These are phyloP conservation scores for Psilocybe tampanensis DNA, from an alignment of 768 basidiomycete species.

Conservation along the genomic window DNA sequence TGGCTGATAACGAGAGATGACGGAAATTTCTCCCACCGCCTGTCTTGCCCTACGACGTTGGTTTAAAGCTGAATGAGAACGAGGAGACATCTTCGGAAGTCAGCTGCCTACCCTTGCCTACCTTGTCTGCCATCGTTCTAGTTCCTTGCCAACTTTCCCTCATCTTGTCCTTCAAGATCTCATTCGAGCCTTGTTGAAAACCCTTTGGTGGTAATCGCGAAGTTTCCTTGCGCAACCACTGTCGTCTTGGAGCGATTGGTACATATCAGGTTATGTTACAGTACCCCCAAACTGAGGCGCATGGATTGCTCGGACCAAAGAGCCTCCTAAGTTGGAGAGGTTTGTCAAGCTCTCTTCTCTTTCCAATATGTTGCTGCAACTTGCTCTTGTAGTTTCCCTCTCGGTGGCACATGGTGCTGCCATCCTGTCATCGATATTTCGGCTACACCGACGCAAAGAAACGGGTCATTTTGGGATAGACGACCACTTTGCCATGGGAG, in stretches of 20 bases:
- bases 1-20: slow-evolving; percentile 3
- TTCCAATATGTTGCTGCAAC: not conserved
- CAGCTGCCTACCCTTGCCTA: not conserved
- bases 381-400: slow-evolving; percentile 1
- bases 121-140: not conserved
- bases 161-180: too few species aligned
- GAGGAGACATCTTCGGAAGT: not conserved
- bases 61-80: not conserved
- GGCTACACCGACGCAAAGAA: slow-evolving; percentile 16
- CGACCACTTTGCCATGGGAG: slow-evolving; percentile 17
- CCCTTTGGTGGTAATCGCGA: too few species aligned
- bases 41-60: not conserved
- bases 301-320: not conserved
- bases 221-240: too few species aligned
- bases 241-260: too few species aligned
- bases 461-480: slow-evolving; percentile 22
- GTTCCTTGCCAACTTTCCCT: too few species aligned
- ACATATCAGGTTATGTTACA: too few species aligned
- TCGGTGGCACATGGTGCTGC: slow-evolving; percentile 13
- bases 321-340: slow-evolving; percentile 13
- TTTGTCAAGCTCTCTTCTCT: not conserved
- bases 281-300: not conserved
- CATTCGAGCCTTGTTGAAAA: too few species aligned
- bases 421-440: slow-evolving; percentile 17
- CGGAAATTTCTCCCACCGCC: not conserved